These are phyloP conservation scores for Chamaecyparis obtusa DNA, from an alignment of 75 land plant genomes.

Conservation along the genomic window DNA sequence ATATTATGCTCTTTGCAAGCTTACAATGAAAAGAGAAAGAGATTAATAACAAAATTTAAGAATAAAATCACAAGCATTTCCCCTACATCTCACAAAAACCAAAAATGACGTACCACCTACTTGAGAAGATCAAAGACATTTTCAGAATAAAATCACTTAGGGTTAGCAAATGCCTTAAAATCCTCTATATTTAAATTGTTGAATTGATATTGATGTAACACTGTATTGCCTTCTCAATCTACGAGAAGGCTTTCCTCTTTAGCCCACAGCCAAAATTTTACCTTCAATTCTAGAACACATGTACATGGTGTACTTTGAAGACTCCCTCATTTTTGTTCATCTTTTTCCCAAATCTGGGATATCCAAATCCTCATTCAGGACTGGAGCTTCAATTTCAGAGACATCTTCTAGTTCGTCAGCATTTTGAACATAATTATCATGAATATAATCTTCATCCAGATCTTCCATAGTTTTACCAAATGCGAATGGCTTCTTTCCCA, in stretches of 20 bases:
- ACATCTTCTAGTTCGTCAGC: not conserved
- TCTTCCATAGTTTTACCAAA: conserved; percentile 55
- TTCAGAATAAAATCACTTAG: not conserved
- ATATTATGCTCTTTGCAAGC: not conserved
- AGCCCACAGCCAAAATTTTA: not conserved
- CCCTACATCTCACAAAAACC: not conserved
- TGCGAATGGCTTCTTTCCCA: conserved; percentile 59
- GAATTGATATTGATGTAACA: not conserved
- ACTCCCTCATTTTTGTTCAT: not conserved
- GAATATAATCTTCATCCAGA: conserved; percentile 41
- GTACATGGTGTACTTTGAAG: not conserved
- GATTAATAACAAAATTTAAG: not conserved
- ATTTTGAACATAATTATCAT: conserved; percentile 16
- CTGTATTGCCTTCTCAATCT: not conserved
- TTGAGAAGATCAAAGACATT: not conserved
- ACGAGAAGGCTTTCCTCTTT: not conserved
- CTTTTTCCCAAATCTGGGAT: not conserved
- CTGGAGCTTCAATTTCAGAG: not conserved
- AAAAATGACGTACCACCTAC: not conserved
- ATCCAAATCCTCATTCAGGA: not conserved
- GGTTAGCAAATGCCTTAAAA: not conserved
- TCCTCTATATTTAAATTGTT: not conserved
- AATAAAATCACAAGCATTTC: not conserved
- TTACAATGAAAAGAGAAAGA: not conserved
- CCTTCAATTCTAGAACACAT: not conserved